phyloP scores from a whole-genome alignment of 192 early-diverging fungal species.

The Geranomyces michiganensis region DNA sequence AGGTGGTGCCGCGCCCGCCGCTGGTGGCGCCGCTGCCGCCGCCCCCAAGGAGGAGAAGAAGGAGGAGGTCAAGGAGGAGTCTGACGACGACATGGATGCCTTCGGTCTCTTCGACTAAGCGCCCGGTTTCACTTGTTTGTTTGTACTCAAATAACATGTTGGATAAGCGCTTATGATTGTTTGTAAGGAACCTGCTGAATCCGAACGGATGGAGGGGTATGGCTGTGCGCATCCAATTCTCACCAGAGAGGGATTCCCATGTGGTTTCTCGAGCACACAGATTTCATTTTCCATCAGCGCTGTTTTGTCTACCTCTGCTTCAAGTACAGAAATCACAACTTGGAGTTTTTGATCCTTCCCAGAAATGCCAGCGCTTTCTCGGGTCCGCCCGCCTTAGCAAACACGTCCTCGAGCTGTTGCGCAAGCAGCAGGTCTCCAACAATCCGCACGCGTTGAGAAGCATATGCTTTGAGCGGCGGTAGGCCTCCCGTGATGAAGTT shows the following conservation, averaged over 20 bases:
- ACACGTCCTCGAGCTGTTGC: conserved; percentile 42
- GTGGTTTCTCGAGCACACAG: too few species aligned
- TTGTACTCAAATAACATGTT: too few species aligned
- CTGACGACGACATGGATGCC: conserved; percentile 87
- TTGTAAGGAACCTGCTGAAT: too few species aligned
- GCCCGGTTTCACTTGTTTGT: too few species aligned
- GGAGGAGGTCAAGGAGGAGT: conserved; percentile 90
- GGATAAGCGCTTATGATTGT: too few species aligned
- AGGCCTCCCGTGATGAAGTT: conserved; percentile 51
- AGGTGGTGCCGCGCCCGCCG: conserved; percentile 68
- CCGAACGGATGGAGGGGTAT: too few species aligned
- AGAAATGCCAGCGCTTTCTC: conserved; percentile 40
- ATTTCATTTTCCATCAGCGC: too few species aligned
- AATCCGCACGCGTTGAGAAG: conserved; percentile 33
- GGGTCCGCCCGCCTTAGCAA: conserved; percentile 43
- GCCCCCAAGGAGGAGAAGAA: conserved; percentile 73
- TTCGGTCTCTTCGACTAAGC: conserved; percentile 33
- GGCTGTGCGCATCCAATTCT: too few species aligned
- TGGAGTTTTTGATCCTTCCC: conserved; percentile 12
- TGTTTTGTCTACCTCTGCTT: too few species aligned
- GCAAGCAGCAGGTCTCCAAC: conserved; percentile 44
- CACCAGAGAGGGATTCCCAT: too few species aligned
- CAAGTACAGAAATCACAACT: not conserved
- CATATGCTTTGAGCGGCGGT: conserved; percentile 38
- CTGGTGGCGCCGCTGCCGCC: conserved; percentile 66